Evolutionary conservation across 2,329 filamentous ascomycete species (phyloP), one percentile per base, ranked within the genome.

Genomic region (Achaetomium macrosporum): DNA sequence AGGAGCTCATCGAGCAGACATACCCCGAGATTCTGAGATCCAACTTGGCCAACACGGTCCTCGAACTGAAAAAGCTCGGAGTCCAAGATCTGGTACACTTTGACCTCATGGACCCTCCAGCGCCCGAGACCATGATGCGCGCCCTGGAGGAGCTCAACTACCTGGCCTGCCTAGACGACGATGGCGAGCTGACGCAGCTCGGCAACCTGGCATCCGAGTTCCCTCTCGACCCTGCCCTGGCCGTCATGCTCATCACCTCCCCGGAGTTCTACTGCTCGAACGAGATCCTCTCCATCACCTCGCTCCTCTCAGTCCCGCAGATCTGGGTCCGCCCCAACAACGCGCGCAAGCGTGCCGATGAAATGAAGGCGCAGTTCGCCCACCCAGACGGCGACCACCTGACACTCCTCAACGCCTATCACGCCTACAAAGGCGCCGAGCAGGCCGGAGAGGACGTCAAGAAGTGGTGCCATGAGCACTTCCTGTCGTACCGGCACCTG

Each of bases 231-330:
- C 93, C 93, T 1, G 84, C 90, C 1, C 76, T 99, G 33, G 93
- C 93, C 0, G 95, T 99, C 58, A 97, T 99, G 93, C 80, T 99
- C 53, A 96, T 99, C 69, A 91, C 87, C 11, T 96, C 91, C 8
- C 92, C 93, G 11, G 93, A 99, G 66, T 99, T 99, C 71, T 95
- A 93, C 74, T 99, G 93, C 77, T 96, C 91, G 42, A 97, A 97
- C 71, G 93, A 99, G 75, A 93, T 99, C 39, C 79, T 99, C 13
- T 97, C 93, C 40, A 87, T 99, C 63, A 96, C 91, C 1, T 87
- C 93, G 1, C 81, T 99, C 11, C 82, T 99, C 17, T 97, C 92
- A 0, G 93, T 97, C 11, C 93, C 93, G 0, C 89, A 96, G 68
- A 83, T 97, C 55, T 99, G 96, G 67, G 82, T 95, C 30, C 88